These are phyloP conservation scores for Kandelia obovata DNA, from an alignment of 345 rosid species.

Conservation along the genomic window DNA sequence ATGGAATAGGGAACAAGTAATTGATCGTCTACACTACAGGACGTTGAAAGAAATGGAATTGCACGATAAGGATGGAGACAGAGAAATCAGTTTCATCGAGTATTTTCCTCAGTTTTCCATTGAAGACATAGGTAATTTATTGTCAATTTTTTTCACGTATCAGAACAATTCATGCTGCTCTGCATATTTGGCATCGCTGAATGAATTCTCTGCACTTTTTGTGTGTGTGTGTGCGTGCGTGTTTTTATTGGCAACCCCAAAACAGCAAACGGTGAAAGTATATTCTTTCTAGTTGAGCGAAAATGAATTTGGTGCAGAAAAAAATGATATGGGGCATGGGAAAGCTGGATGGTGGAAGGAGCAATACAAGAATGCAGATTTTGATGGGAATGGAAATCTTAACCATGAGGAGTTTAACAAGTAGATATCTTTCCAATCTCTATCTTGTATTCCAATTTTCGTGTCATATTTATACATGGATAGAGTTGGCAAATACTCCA, in stretches of 20 bases:
- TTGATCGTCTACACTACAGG: slow-evolving; percentile 42
- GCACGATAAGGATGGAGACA: slow-evolving; percentile 53
- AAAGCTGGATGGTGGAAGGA: slow-evolving; percentile 80
- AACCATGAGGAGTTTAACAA: slow-evolving; percentile 50
- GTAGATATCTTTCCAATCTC: slow-evolving; percentile 23
- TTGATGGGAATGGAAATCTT: slow-evolving; percentile 45
- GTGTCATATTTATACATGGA: background rate
- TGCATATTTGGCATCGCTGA: background rate
- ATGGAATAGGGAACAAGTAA: slow-evolving; percentile 52
- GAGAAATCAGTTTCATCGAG: slow-evolving; percentile 51
- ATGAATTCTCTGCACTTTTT: background rate
- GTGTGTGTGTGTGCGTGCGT: background rate
- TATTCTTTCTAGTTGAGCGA: background rate
- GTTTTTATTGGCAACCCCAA: too few species aligned
- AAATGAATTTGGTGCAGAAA: slow-evolving; percentile 25
- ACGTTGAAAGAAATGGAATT: slow-evolving; percentile 41
- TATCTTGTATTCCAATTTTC: background rate
- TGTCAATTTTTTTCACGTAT: background rate
- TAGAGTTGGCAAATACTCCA: too few species aligned
- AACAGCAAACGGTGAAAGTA: too few species aligned
- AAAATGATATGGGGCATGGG: slow-evolving; percentile 47
- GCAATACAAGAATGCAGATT: slow-evolving; percentile 53
- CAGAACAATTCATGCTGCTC: too few species aligned
- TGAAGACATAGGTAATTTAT: slow-evolving; percentile 43
- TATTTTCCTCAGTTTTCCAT: slow-evolving; percentile 54